Base-by-base conservation (phyloP, 768 basidiomycete species). In the Rhizopogon sp. region DNA sequence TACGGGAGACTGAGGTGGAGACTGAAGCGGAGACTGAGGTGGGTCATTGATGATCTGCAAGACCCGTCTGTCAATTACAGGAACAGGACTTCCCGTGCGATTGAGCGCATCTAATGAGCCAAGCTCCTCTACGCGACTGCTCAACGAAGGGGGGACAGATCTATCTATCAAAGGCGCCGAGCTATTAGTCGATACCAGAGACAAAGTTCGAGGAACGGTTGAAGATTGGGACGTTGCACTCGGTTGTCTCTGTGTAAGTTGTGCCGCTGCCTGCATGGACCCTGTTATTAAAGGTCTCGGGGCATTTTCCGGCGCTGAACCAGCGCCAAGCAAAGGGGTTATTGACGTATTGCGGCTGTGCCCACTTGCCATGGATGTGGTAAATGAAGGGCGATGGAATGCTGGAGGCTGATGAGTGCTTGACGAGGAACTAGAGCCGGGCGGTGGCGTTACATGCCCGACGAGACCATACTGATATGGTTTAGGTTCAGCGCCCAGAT, bases 401-500 rank as follows among this genome's bases (percentile, higher is more conserved):
- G 7, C 9, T 51, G 55, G 58, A 6, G 64, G 43, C 5, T 64
- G 66, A 4, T 78, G 75, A 3, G 72, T 70, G 47, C 72, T 67
- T 17, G 71, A 25, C 25, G 25, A 25, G 25, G 25, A 25, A 25
- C 25, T 62, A 0, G 66, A 62, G 2, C 72, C 70, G 3, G 57
- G 60, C 42, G 68, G 68, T 9, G 68, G 59, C 6, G 59, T 14
- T 37, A 70, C 62, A 22, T 76, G 77, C 3, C 84, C 85, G 25
- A 87, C 78, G 41, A 81, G 72, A 16, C 83, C 84, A 58, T 87
- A 87, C 60, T 81, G 75, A 62, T 87, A 87, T 22, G 84, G 83
- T 63, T 71, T 77, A 5, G 80, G 82, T 45, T 77, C 75, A 29
- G 70, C 66, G 40, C 46, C 56, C 52, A 65, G 57, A 43, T 71